A percentile compares a stretch with the other conserved stretches of the same genome.
Evolutionary conservation across 1,284 basidiomycete species (phyloP).

Genomic region (Phenoliferia sp.): DNA sequence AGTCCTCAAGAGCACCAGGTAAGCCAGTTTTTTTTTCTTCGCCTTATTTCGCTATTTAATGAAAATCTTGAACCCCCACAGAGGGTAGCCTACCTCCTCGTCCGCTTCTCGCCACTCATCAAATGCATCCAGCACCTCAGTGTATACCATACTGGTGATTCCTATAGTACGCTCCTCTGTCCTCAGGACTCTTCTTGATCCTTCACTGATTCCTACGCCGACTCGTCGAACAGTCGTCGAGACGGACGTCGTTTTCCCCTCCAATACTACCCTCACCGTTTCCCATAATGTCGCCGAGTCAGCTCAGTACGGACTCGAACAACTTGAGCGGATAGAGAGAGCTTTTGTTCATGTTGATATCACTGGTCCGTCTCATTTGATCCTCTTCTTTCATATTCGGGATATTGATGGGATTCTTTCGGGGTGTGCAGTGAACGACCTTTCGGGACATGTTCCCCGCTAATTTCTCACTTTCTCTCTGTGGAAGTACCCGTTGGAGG

Average conservation of each 20-base stretch:
- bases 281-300: constrained; percentile 47
- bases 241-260: constrained; percentile 45
- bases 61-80: constrained; percentile 37
- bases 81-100: constrained; percentile 49
- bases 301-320: constrained; percentile 34
- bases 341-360: constrained; percentile 44
- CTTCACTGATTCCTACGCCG: background rate
- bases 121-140: constrained; percentile 36
- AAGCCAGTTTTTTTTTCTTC: constrained; percentile 28
- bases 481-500: too few relatives aligned
- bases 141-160: constrained; percentile 37
- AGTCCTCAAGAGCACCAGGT: constrained; percentile 36
- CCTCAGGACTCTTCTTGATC: background rate
- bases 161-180: constrained; percentile 14
- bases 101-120: constrained; percentile 40
- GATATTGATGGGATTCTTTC: background rate
- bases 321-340: constrained; percentile 45
- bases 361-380: background rate
- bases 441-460: constrained; percentile 7
- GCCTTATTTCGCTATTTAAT: too few relatives aligned
- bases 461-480: too few relatives aligned
- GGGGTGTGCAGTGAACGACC: constrained; percentile 2
- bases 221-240: constrained; percentile 43
- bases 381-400: background rate
- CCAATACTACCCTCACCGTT: constrained; percentile 44